Conservation (phyloP, 768 basidiomycete genomes). For the Leccinum aurantiacum region DNA sequence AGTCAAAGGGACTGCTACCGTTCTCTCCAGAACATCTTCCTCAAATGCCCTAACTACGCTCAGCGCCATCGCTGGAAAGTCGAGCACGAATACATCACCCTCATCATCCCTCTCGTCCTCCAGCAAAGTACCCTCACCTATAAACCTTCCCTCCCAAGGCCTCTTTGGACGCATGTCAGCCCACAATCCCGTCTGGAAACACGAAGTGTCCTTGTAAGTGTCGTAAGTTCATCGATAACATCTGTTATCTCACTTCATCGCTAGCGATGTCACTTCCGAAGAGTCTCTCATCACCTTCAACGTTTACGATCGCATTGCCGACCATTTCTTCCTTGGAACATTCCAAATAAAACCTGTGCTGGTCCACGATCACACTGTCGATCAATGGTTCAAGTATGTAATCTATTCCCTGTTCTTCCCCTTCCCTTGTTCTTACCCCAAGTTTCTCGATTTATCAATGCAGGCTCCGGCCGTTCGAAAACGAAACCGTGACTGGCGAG, state of each 20-base stretch:
- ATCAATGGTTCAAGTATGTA: slow-evolving; percentile 95
- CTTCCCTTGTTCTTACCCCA: slow-evolving; percentile 8
- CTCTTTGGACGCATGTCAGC: slow-evolving; percentile 69
- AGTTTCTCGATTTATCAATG: slow-evolving; percentile 14
- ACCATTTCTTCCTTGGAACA: slow-evolving; percentile 87
- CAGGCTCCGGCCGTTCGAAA: slow-evolving; percentile 74
- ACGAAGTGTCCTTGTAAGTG: slow-evolving; percentile 95
- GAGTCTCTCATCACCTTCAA: slow-evolving; percentile 81
- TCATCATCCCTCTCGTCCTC: slow-evolving; percentile 42
- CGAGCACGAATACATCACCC: slow-evolving; percentile 45
- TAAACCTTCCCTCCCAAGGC: slow-evolving; percentile 34
- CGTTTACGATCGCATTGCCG: slow-evolving; percentile 85
- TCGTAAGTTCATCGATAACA: slow-evolving; percentile 11
- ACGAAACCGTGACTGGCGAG: slow-evolving; percentile 86
- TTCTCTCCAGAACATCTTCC: slow-evolving; percentile 55
- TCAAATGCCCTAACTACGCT: slow-evolving; percentile 67
- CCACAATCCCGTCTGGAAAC: slow-evolving; percentile 97
- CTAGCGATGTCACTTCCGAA: slow-evolving; percentile 91
- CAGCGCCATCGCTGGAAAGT: slow-evolving; percentile 54
- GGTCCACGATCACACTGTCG: slow-evolving; percentile 91
- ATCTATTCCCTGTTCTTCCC: slow-evolving; percentile 15
- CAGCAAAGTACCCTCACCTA: slow-evolving; percentile 35
- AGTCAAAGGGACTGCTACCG: slow-evolving; percentile 75
- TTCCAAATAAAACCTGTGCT: slow-evolving; percentile 90
- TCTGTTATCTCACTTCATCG: slow-evolving; percentile 21